Percentiles rank a stretch among this genome's conserved stretches.
These are phyloP conservation scores for Yarrowia porcina DNA, from an alignment of 805 yeast species.

Conservation along the genomic window DNA sequence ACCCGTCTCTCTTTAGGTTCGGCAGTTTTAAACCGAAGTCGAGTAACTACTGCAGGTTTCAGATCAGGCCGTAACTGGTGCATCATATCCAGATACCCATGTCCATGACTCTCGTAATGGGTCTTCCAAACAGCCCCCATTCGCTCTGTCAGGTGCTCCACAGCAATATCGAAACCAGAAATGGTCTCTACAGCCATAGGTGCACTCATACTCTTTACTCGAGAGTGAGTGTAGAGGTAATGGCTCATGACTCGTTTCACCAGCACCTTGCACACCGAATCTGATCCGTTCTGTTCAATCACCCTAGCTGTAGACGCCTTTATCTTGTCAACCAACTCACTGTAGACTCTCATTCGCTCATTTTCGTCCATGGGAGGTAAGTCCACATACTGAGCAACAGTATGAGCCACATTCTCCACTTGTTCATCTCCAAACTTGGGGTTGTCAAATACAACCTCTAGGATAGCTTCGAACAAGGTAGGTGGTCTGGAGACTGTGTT, in stretches of 20 bases:
- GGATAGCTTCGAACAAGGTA: not conserved
- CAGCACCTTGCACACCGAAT: not conserved
- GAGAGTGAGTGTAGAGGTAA: not conserved
- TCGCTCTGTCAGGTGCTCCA: not conserved
- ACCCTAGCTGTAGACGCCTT: not conserved
- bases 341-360: not conserved
- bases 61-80: not conserved
- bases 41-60: conserved; percentile 6
- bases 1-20: not conserved
- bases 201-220: not conserved
- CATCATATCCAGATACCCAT: conserved; percentile 11
- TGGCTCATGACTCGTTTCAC: not conserved
- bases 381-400: conserved; percentile 1
- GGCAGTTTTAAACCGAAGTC: not conserved
- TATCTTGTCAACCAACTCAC: not conserved
- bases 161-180: not conserved
- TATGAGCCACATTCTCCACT: not conserved
- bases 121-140: conserved; percentile 15
- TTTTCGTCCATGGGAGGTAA: not conserved
- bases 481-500: not conserved
- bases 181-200: not conserved
- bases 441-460: not conserved
- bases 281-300: not conserved
- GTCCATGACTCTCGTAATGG: conserved; percentile 12
- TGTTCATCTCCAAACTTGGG: not conserved